Percentiles rank a stretch among this genome's conserved stretches.
phyloP scores from a whole-genome alignment of 2,329 filamentous ascomycete species.

The Ophiocordyceps unilateralis region DNA sequence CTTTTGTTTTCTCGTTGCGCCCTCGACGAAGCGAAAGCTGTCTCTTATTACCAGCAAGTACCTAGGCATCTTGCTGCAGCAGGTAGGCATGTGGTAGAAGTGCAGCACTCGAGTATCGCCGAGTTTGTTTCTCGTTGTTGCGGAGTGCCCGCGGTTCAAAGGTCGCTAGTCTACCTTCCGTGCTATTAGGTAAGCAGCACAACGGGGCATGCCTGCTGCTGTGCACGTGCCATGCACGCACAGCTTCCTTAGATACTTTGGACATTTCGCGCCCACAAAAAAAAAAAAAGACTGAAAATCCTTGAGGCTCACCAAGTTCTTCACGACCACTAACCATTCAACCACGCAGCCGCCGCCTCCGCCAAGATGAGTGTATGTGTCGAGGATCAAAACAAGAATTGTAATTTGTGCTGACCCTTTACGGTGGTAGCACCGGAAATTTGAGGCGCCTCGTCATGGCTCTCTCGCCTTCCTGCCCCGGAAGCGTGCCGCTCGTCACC shows the following conservation, averaged over 20 bases:
- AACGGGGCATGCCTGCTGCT: not conserved
- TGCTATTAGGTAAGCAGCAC: too few relatives aligned
- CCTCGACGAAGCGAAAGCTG: too few relatives aligned
- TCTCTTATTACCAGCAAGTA: too few relatives aligned
- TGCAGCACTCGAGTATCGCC: too few relatives aligned
- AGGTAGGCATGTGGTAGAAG: too few relatives aligned
- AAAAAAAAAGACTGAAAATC: not conserved
- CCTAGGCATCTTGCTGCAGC: too few relatives aligned
- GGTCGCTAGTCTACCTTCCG: too few relatives aligned
- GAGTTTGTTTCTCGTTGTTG: too few relatives aligned
- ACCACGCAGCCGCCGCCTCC: constrained; percentile 14
- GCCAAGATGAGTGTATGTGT: constrained; percentile 24
- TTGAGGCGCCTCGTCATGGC: constrained; percentile 85
- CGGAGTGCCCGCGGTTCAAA: too few relatives aligned
- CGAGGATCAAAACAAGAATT: not conserved
- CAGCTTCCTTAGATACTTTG: too few relatives aligned
- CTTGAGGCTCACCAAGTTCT: constrained; percentile 14
- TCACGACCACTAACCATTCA: constrained; percentile 18
- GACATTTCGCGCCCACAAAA: constrained; percentile 12
- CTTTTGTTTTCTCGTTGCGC: too few relatives aligned
- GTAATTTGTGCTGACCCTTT: constrained; percentile 2
- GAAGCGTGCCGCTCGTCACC: constrained; percentile 87
- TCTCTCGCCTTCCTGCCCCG: constrained; percentile 74
- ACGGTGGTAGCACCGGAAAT: constrained; percentile 36
- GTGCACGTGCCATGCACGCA: not conserved